Percentiles rank a stretch among this genome's conserved stretches.
These are phyloP conservation scores for Epichloe festucae DNA, from an alignment of 2,329 filamentous ascomycete species.

Conservation along the genomic window DNA sequence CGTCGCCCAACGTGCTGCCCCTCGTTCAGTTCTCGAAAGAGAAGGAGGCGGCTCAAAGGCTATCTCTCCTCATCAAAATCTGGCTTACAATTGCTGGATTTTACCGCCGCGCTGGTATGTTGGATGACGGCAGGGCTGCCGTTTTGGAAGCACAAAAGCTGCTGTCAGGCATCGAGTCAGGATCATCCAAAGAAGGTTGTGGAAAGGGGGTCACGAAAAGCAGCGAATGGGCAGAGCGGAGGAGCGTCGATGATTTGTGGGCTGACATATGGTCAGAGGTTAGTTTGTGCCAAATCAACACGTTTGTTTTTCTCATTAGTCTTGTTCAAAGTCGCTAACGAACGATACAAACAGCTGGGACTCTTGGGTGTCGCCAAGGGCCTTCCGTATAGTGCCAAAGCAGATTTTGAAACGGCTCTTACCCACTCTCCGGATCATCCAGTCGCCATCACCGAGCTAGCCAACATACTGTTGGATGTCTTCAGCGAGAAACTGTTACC, in stretches of 20 bases:
- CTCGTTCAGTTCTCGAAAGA: constrained; percentile 41
- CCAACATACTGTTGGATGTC: constrained; percentile 75
- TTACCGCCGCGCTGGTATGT: constrained; percentile 70
- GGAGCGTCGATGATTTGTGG: constrained; percentile 73
- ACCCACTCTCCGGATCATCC: constrained; percentile 70
- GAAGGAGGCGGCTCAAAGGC: constrained; percentile 36
- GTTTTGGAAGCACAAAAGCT: constrained; percentile 71
- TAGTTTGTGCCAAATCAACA: constrained; percentile 20
- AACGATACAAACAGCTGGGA: constrained; percentile 39
- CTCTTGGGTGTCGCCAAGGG: constrained; percentile 50
- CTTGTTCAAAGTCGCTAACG: neutral
- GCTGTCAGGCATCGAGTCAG: constrained; percentile 55
- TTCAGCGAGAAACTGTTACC: constrained; percentile 59
- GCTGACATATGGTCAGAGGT: constrained; percentile 75
- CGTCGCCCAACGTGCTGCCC: constrained; percentile 35
- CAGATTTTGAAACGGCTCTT: constrained; percentile 71
- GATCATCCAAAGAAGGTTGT: constrained; percentile 48
- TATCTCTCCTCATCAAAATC: constrained; percentile 54
- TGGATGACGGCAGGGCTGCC: constrained; percentile 68
- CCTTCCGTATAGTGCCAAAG: constrained; percentile 54
- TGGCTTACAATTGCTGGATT: constrained; percentile 87
- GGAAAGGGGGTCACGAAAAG: constrained; percentile 49
- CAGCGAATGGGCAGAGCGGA: constrained; percentile 65
- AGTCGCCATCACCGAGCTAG: constrained; percentile 66
- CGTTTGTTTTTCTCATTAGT: neutral